Conservation (phyloP, 805 yeast genomes). For the Myxozyma vanderwaltii region DNA sequence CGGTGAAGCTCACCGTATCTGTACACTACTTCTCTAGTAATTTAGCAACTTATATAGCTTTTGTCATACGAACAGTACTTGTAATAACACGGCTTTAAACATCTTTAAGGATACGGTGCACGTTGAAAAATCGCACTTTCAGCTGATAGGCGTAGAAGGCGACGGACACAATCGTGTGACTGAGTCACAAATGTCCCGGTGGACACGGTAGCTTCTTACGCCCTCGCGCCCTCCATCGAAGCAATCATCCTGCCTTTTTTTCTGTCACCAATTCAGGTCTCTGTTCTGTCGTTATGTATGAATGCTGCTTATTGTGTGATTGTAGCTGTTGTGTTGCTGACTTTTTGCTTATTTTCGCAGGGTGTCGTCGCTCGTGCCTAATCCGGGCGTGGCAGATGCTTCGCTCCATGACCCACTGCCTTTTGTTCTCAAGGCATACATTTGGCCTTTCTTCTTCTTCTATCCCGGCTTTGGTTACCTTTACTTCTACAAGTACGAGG, state of each 20-base stretch:
- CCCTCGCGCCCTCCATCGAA: not conserved
- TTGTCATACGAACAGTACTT: too few relatives aligned
- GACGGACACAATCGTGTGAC: not conserved
- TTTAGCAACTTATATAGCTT: not conserved
- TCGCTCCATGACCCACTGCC: conserved; percentile 73
- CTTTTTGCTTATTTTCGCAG: conserved; percentile 3
- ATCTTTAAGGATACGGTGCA: too few relatives aligned
- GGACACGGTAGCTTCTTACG: not conserved
- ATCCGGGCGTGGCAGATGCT: conserved; percentile 45
- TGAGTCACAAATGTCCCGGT: not conserved
- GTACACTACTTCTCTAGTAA: not conserved
- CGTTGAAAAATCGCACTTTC: too few relatives aligned
- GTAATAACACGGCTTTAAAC: too few relatives aligned
- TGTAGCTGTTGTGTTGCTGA: not conserved
- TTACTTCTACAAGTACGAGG: conserved; percentile 70
- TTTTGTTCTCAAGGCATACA: conserved; percentile 65
- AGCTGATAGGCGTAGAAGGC: too few relatives aligned
- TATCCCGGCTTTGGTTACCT: conserved; percentile 74
- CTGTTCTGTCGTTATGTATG: not conserved
- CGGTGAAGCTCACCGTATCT: not conserved
- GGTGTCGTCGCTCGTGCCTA: conserved; percentile 42
- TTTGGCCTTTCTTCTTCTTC: conserved; percentile 75
- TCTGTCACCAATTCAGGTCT: not conserved
- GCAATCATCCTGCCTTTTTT: not conserved
- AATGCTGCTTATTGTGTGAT: not conserved